Evolutionary conservation across 306 rosid genomes (phyloP).

Genomic region (Prunus dulcis): DNA sequence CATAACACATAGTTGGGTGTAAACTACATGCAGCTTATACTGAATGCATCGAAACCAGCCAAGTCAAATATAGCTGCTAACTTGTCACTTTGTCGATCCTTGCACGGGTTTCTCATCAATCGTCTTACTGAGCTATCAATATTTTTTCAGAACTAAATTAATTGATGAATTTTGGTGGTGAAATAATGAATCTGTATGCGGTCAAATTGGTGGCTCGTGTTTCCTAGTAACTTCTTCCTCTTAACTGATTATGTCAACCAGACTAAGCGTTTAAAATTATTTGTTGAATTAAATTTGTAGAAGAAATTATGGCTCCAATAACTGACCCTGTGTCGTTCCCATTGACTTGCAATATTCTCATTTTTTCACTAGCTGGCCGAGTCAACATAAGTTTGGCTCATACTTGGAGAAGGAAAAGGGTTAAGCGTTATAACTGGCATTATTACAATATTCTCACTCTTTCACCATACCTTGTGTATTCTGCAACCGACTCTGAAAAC

Average conservation of each 20-base stretch:
- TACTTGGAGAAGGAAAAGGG: neutral
- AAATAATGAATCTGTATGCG: neutral
- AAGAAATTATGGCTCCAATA: neutral
- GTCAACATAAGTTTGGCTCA: neutral
- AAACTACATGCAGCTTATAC: neutral
- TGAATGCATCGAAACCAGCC: neutral
- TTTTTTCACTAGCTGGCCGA: neutral
- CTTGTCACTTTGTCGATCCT: neutral
- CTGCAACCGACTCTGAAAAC: neutral
- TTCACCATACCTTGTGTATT: neutral
- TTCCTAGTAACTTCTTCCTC: neutral
- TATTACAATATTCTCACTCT: neutral
- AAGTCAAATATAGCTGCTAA: neutral
- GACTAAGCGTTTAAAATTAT: neutral
- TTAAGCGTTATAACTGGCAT: neutral
- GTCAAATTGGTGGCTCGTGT: neutral
- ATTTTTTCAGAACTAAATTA: neutral
- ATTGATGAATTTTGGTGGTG: neutral
- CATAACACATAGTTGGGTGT: neutral
- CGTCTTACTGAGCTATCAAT: neutral
- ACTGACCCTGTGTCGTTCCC: neutral
- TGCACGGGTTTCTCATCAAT: neutral
- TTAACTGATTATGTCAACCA: neutral
- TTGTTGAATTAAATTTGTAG: neutral
- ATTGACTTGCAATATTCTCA: neutral